Conservation (phyloP, 176 grass and related monocot species). For the Eragrostis nindensis region DNA sequence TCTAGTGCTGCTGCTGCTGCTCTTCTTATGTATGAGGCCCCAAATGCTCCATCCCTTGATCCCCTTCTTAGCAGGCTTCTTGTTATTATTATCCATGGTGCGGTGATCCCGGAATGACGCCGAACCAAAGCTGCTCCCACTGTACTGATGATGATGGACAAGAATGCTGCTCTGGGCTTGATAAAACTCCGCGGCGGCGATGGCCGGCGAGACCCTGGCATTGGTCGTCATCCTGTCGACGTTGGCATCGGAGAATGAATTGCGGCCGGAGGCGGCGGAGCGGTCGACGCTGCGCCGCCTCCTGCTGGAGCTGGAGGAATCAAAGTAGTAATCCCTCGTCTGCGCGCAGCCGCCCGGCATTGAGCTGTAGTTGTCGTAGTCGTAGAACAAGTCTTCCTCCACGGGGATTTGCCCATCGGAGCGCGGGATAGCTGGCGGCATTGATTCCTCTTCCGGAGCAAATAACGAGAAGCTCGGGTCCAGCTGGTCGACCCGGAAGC, state of each 20-base stretch:
- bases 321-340: constrained; percentile 90
- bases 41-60: constrained; percentile 84
- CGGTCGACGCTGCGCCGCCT: constrained; percentile 77
- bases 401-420: constrained; percentile 78
- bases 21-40: constrained; percentile 72
- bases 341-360: constrained; percentile 66
- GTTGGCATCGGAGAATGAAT: constrained; percentile 41
- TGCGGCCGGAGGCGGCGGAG: constrained; percentile 57
- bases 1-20: constrained; percentile 29
- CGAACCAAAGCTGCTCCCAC: constrained; percentile 41
- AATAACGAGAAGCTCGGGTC: constrained; percentile 11
- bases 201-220: constrained; percentile 76
- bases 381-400: constrained; percentile 46
- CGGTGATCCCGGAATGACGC: constrained; percentile 32
- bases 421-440: too few relatives aligned
- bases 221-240: constrained; percentile 42
- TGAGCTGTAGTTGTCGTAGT: not conserved
- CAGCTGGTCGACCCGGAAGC: constrained; percentile 47
- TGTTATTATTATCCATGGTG: not conserved
- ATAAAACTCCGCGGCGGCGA: constrained; percentile 50
- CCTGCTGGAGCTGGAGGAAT: constrained; percentile 80
- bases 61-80: constrained; percentile 64
- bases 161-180: constrained; percentile 51
- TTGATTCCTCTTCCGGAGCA: too few relatives aligned
- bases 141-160: constrained; percentile 30